These are phyloP conservation scores for Helichrysum umbraculigerum DNA, from an alignment of 129 eudicot species.

Conservation along the genomic window DNA sequence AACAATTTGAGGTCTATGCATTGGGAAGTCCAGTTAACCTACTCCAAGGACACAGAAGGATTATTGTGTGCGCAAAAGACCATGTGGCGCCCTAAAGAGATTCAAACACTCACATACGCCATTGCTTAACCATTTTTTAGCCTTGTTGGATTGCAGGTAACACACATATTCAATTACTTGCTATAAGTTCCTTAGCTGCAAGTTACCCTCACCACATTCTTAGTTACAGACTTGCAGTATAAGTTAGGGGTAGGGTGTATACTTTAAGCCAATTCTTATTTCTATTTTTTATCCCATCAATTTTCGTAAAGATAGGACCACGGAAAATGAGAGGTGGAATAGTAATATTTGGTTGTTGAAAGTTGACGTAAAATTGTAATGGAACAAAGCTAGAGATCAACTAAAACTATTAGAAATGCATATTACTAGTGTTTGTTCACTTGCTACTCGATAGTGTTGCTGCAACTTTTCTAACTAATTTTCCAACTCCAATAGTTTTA, in stretches of 20 bases:
- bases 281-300: neutral
- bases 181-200: neutral
- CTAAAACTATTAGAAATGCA: neutral
- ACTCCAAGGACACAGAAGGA: slow-evolving; percentile 78
- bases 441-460: neutral
- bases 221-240: neutral
- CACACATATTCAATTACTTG: neutral
- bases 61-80: slow-evolving; percentile 71
- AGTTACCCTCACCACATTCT: neutral
- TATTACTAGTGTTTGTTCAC: neutral
- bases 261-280: neutral
- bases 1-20: slow-evolving; percentile 61
- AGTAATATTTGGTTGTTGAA: neutral
- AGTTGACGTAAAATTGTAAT: neutral
- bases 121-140: slow-evolving; percentile 29
- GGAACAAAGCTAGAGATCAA: neutral
- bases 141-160: neutral
- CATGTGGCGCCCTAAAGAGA: slow-evolving; percentile 78
- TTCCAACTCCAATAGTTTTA: neutral
- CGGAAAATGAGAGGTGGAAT: neutral
- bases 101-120: slow-evolving; percentile 64
- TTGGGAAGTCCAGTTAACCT: slow-evolving; percentile 75
- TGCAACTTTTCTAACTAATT: neutral
- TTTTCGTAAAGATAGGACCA: neutral
- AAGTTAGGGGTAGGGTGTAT: neutral